Evolutionary conservation across 192 early-diverging fungal species (phyloP), one percentile per base, ranked within the genome.

Genomic region (Podila verticillata): DNA sequence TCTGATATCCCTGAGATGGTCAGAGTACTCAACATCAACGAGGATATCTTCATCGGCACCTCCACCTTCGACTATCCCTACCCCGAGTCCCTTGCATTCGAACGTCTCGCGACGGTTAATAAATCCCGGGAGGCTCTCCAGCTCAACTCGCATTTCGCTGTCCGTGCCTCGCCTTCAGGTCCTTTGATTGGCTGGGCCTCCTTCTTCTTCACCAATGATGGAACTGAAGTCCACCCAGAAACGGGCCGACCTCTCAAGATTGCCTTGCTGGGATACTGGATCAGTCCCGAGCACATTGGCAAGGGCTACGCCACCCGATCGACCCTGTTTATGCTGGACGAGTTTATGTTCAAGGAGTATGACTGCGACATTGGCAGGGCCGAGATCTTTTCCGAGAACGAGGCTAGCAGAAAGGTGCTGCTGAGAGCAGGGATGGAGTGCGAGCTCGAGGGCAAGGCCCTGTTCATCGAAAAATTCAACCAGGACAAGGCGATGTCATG

Each of bases 141-240:
- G 19, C 57, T 61, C 32, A 79, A 70, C 34, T 63, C 64, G n/a
- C 65, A 63, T n/a, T 79, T 68, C 68, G 75, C 69, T 20, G 63
- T 79, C 64, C 68, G 75, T 3, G 63, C 65, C 20, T 61, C 75
- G 2, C 65, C 69, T 8, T 65, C 70, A 7, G 75, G 75, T 2
- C 69, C 75, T 2, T 29, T 79, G 3, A 67, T 79, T 0, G 75
- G 75, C 22, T 79, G 75, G 75, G 57, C 71, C 24, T 64, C 70
- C 51, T 48, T 51, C 13, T 57, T 71, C 51, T 57, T 71, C 22
- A 7, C 51, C 3, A 12, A 48, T 20, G 57, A 62, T 22, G 47
- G 57, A 2, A n/a, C 28, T 5, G 22, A 65, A 5, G 57, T 73
- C 7, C 72, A 73, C 39, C 72, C 72, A 6, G 30, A 17, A 0